These are phyloP conservation scores for Colletotrichum phormii DNA, from an alignment of 2,329 filamentous ascomycete species.

Conservation along the genomic window DNA sequence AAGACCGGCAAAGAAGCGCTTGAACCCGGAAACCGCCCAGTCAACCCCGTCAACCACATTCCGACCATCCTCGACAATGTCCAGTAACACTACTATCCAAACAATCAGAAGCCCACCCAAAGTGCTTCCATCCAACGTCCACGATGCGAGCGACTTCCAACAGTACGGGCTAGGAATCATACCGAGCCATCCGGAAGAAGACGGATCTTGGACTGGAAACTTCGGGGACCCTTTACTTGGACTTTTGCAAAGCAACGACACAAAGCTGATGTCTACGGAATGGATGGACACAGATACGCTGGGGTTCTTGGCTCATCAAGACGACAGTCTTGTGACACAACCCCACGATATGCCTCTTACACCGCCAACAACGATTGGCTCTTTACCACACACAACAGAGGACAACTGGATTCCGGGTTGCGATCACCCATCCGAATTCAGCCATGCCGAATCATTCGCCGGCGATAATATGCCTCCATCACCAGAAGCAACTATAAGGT, in stretches of 20 bases:
- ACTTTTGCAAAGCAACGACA: constrained; percentile 13
- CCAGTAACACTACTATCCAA: constrained; percentile 12
- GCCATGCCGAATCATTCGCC: constrained; percentile 8
- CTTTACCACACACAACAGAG: constrained; percentile 4
- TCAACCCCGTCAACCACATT: background rate
- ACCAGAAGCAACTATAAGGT: constrained; percentile 3
- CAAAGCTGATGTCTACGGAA: constrained; percentile 8
- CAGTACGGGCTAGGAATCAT: constrained; percentile 23
- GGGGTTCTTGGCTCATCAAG: constrained; percentile 20
- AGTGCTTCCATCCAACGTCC: background rate
- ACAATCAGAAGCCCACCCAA: constrained; percentile 17
- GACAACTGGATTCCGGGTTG: constrained; percentile 17
- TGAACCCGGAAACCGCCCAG: constrained; percentile 12
- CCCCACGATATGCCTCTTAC: constrained; percentile 16
- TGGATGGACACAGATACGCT: constrained; percentile 26
- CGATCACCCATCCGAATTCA: constrained; percentile 1
- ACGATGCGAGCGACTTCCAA: constrained; percentile 26
- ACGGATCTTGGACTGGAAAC: constrained; percentile 14
- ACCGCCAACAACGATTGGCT: constrained; percentile 21
- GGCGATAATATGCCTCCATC: constrained; percentile 12
- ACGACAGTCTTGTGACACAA: background rate
- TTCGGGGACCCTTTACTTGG: constrained; percentile 27
- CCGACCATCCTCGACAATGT: constrained; percentile 24
- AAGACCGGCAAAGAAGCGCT: constrained; percentile 31
- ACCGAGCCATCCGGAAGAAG: constrained; percentile 13